Evolutionary conservation across 352 stramenopile species (phyloP).

Genomic region (Phytophthora sansomeana): DNA sequence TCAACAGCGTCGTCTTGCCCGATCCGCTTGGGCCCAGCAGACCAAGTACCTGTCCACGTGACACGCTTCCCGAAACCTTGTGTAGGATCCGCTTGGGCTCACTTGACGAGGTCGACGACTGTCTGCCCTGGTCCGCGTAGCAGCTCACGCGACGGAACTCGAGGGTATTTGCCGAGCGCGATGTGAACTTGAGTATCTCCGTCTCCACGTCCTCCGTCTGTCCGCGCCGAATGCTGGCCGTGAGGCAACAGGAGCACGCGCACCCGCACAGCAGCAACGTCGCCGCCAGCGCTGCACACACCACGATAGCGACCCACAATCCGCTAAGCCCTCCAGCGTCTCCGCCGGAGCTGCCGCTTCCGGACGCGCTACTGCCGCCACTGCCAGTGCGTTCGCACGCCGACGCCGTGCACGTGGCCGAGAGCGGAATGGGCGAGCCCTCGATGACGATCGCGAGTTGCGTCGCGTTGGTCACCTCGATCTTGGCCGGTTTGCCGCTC

Average conservation of each 20-base stretch:
- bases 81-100: constrained; percentile 60
- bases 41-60: constrained; percentile 69
- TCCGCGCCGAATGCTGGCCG: constrained; percentile 10
- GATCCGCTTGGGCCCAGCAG: constrained; percentile 82
- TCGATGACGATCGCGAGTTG: constrained; percentile 73
- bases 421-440: constrained; percentile 71
- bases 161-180: constrained; percentile 49
- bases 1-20: constrained; percentile 87
- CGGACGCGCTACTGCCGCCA: constrained; percentile 34
- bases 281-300: constrained; percentile 19
- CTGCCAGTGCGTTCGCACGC: constrained; percentile 57
- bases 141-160: constrained; percentile 72
- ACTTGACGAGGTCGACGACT: constrained; percentile 1
- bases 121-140: constrained; percentile 29
- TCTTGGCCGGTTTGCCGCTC: constrained; percentile 72
- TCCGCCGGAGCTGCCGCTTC: constrained; percentile 36
- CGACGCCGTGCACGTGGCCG: constrained; percentile 67
- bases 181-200: constrained; percentile 57
- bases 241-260: constrained; percentile 28
- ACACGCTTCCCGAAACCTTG: constrained; percentile 60
- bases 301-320: constrained; percentile 30
- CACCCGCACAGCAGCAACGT: constrained; percentile 29
- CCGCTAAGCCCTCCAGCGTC: constrained; percentile 15
- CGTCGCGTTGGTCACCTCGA: constrained; percentile 54
- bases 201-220: constrained; percentile 41